A percentile compares a stretch with the other conserved stretches of the same genome.
phyloP scores from a whole-genome alignment of 1,139 yeast genomes.

The Hansenula lynferdii region DNA sequence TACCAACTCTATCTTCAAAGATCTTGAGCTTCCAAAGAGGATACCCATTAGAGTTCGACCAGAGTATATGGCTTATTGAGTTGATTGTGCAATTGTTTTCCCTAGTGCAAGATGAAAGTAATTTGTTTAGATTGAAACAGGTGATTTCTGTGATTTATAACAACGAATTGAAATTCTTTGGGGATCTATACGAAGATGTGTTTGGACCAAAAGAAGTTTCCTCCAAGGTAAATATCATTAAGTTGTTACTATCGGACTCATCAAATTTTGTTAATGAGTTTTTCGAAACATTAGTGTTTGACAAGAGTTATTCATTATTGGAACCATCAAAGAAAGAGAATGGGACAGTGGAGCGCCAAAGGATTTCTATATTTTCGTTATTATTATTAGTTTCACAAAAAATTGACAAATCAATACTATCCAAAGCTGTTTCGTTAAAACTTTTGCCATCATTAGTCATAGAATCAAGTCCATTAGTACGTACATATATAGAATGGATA shows the following conservation, averaged over 20 bases:
- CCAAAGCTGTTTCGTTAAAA: slow-evolving; percentile 16
- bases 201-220: slow-evolving; percentile 62
- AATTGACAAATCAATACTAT: slow-evolving; percentile 15
- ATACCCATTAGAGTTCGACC: slow-evolving; percentile 30
- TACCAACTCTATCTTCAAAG: slow-evolving; percentile 51
- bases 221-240: slow-evolving; percentile 45
- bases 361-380: slow-evolving; percentile 55
- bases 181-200: slow-evolving; percentile 38
- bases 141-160: slow-evolving; percentile 43
- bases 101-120: slow-evolving; percentile 49
- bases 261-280: slow-evolving; percentile 34
- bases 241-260: slow-evolving; percentile 36
- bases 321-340: slow-evolving; percentile 53
- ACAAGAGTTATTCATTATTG: slow-evolving; percentile 36
- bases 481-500: slow-evolving; percentile 79
- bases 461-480: slow-evolving; percentile 75
- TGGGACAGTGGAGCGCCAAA: slow-evolving; percentile 61
- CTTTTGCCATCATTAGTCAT: slow-evolving; percentile 32
- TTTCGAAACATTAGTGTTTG: slow-evolving; percentile 37
- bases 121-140: slow-evolving; percentile 56
- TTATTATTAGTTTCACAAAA: slow-evolving; percentile 35
- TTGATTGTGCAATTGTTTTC: slow-evolving; percentile 42
- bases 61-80: slow-evolving; percentile 49
- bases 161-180: slow-evolving; percentile 16
- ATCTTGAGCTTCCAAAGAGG: slow-evolving; percentile 38